These are phyloP conservation scores for Heracleum sosnowskyi DNA, from an alignment of 129 eudicot genomes.

Conservation along the genomic window DNA sequence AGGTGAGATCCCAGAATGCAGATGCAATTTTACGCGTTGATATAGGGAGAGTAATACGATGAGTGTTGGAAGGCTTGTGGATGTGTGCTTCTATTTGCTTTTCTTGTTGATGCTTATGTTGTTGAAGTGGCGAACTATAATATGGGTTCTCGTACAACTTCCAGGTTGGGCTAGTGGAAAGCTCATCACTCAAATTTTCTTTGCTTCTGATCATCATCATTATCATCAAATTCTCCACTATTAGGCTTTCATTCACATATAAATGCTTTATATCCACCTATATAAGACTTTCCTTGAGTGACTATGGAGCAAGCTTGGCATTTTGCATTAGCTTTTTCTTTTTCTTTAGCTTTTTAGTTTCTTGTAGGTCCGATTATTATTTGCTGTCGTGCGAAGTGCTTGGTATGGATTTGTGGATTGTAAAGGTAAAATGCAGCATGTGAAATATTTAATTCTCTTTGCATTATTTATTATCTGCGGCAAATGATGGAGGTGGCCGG, in stretches of 20 bases:
- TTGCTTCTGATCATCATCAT: conserved; percentile 48
- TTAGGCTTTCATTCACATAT: conserved; percentile 10
- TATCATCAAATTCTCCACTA: conserved; percentile 48
- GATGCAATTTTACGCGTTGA: conserved; percentile 57
- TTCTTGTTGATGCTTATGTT: conserved; percentile 13
- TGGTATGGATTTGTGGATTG: conserved; percentile 25
- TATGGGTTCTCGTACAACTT: conserved; percentile 83
- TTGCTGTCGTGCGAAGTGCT: conserved; percentile 10
- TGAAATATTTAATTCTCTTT: not conserved
- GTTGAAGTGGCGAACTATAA: conserved; percentile 35
- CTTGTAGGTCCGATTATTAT: conserved; percentile 31
- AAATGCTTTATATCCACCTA: conserved; percentile 16
- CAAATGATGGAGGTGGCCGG: conserved; percentile 11
- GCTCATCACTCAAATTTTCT: conserved; percentile 28
- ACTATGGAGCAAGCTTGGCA: conserved; percentile 10
- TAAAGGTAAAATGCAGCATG: conserved; percentile 29
- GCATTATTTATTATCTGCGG: not conserved
- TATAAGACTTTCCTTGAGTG: conserved; percentile 16
- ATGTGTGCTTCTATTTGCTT: not conserved
- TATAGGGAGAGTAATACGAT: conserved; percentile 56
- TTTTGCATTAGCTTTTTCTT: conserved; percentile 17
- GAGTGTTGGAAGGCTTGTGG: conserved; percentile 31
- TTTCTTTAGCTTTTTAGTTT: conserved; percentile 29
- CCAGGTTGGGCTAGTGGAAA: conserved; percentile 70
- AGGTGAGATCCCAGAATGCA: conserved; percentile 73